Evolutionary conservation across 768 basidiomycete species (phyloP), one percentile per base, ranked within the genome.

Genomic region (Rhodotorula kratochvilovae): DNA sequence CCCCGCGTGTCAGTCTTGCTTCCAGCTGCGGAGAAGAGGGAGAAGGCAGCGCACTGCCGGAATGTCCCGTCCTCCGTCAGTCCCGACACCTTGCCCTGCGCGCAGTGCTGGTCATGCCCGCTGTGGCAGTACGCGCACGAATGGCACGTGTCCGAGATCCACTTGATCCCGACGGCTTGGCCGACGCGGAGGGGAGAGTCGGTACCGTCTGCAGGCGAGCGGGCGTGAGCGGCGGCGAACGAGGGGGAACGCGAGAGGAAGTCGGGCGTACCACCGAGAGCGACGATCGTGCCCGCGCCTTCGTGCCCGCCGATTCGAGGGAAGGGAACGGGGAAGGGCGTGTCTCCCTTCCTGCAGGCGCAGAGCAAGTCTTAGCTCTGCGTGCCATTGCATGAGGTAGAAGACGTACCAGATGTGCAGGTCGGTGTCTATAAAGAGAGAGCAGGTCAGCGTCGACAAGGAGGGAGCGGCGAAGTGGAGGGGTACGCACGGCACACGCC

Each of bases 301-400:
- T 92, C 89, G 78, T 93, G 91, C 0, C 92, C 90, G 25, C 90
- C 90, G 67, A 91, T 85, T 53, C 60, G 36, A 8, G 59, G 58
- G 15, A 60, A 23, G 17, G 29, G 39, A 5, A n/a, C 29, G 7
- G 21, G 35, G 33, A 39, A 21, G 6, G 48, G 48, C 13, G 19
- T n/a, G 27, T 58, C 53, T 11, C 55, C 55, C 29, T 46, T 31
- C 53, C 39, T 55, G 45, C n/a, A 5, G 27, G n/a, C n/a, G 51
- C n/a, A 27, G 29, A 53, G 12, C 27, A 31, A n/a, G n/a, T 13
- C n/a, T n/a, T n/a, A n/a, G n/a, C n/a, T n/a, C n/a, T n/a, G n/a
- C n/a, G n/a, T n/a, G n/a, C n/a, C n/a, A n/a, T n/a, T n/a, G n/a
- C n/a, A n/a, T n/a, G n/a, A n/a, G n/a, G n/a, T n/a, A n/a, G n/a